phyloP scores from a whole-genome alignment of 1,139 yeast species.

The Pichia sp. region DNA sequence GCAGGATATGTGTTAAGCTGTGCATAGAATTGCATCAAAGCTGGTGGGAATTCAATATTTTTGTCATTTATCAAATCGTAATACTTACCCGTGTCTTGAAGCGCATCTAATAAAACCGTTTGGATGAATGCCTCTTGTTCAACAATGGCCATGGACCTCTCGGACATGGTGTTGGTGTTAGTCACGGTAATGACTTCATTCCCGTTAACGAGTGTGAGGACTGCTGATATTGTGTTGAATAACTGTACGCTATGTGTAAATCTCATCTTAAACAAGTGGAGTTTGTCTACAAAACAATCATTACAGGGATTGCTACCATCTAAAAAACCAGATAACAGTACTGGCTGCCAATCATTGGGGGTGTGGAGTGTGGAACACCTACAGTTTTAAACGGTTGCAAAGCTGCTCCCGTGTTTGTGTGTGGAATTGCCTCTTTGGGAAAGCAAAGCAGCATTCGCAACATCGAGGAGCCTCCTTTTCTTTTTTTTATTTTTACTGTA shows the following conservation, averaged over 20 bases:
- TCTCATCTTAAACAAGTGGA: neutral
- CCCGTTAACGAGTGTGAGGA: neutral
- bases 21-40: conserved; percentile 28
- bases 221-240: neutral
- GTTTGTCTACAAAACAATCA: neutral
- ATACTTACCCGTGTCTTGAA: conserved; percentile 21
- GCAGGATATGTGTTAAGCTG: conserved; percentile 17
- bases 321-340: neutral
- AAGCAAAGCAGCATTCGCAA: conserved; percentile 10
- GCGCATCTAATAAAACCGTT: conserved; percentile 28
- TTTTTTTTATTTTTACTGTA: neutral
- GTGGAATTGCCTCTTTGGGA: conserved; percentile 11
- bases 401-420: no score
- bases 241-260: no score
- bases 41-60: conserved; percentile 27
- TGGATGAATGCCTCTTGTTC: conserved; percentile 26
- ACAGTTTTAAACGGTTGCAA: no score
- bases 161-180: conserved; percentile 16
- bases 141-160: conserved; percentile 25
- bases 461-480: neutral
- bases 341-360: no score
- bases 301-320: no score
- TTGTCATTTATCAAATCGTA: conserved; percentile 27
- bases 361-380: no score
- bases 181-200: conserved; percentile 13